Evolutionary conservation across 2,329 filamentous ascomycete species (phyloP).

Genomic region (Penicillium crustosum): DNA sequence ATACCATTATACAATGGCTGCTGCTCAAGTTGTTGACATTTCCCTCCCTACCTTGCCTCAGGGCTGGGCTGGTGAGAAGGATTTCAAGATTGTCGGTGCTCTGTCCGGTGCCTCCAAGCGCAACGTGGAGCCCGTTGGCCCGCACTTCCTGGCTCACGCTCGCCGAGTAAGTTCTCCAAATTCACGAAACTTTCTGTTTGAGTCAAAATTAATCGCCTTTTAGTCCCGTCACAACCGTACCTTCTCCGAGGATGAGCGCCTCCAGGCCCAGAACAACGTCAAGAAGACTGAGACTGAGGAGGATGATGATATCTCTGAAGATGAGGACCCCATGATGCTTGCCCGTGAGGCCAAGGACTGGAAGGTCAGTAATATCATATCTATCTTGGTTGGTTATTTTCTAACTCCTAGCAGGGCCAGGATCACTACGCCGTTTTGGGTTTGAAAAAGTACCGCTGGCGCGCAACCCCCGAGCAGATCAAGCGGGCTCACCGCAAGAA

Average conservation of each 20-base stretch:
- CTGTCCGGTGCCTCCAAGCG: slow-evolving; percentile 77
- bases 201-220: slow-evolving; percentile 22
- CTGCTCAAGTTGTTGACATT: slow-evolving; percentile 48
- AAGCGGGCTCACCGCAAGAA: slow-evolving; percentile 99
- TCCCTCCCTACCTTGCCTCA: slow-evolving; percentile 70
- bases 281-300: slow-evolving; percentile 95
- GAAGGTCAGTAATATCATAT: slow-evolving; percentile 67
- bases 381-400: neutral
- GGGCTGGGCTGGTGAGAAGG: slow-evolving; percentile 80
- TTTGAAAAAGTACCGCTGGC: slow-evolving; percentile 85
- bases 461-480: slow-evolving; percentile 95
- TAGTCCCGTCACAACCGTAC: slow-evolving; percentile 87
- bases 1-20: slow-evolving; percentile 58
- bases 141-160: slow-evolving; percentile 96
- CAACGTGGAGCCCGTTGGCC: slow-evolving; percentile 91
- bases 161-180: slow-evolving; percentile 64
- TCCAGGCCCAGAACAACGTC: slow-evolving; percentile 90
- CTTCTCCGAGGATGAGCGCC: slow-evolving; percentile 97
- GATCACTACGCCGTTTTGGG: slow-evolving; percentile 98
- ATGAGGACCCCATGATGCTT: slow-evolving; percentile 89
- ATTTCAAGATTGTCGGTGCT: slow-evolving; percentile 80
- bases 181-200: neutral
- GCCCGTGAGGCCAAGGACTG: slow-evolving; percentile 96
- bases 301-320: slow-evolving; percentile 85
- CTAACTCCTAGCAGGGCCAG: slow-evolving; percentile 62